Evolutionary conservation across 108 stramenopile genomes (phyloP).

Genomic region (Schizochytrium sp.): DNA sequence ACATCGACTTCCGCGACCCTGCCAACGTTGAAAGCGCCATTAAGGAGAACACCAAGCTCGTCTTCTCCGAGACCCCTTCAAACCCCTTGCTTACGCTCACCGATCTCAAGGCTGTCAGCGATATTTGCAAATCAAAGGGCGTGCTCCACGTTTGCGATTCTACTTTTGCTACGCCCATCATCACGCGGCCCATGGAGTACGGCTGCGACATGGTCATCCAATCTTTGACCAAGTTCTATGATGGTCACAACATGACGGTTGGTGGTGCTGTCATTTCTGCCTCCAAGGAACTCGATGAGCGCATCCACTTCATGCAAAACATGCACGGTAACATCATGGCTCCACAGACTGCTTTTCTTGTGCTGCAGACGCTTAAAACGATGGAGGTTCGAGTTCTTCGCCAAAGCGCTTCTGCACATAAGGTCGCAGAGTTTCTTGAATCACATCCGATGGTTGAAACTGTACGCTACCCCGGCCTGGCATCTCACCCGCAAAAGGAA

Average conservation of each 20-base stretch:
- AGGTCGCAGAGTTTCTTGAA: constrained; percentile 85
- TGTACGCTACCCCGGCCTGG: constrained; percentile 83
- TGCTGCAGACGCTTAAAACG: constrained; percentile 86
- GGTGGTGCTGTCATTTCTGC: constrained; percentile 81
- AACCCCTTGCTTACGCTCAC: constrained; percentile 83
- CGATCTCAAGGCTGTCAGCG: constrained; percentile 79
- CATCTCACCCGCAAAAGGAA: constrained; percentile 83
- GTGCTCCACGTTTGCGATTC: constrained; percentile 82
- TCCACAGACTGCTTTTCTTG: constrained; percentile 84
- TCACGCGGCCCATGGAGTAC: constrained; percentile 79
- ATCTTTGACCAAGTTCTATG: constrained; percentile 85
- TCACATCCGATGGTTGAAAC: constrained; percentile 82
- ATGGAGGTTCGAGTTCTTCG: constrained; percentile 82
- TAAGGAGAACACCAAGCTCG: constrained; percentile 83
- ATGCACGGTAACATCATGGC: constrained; percentile 87
- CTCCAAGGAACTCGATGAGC: constrained; percentile 80
- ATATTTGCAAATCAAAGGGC: constrained; percentile 77
- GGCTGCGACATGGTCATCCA: constrained; percentile 84
- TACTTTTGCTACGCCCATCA: constrained; percentile 83
- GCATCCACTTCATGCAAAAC: constrained; percentile 82
- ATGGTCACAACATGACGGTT: constrained; percentile 85
- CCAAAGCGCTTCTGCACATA: constrained; percentile 81
- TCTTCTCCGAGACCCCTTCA: constrained; percentile 84
- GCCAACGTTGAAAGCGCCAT: constrained; percentile 79
- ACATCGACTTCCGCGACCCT: constrained; percentile 83